Evolutionary conservation across 148 eudicot genomes (phyloP).

Genomic region (Heliamphora exappendiculata): DNA sequence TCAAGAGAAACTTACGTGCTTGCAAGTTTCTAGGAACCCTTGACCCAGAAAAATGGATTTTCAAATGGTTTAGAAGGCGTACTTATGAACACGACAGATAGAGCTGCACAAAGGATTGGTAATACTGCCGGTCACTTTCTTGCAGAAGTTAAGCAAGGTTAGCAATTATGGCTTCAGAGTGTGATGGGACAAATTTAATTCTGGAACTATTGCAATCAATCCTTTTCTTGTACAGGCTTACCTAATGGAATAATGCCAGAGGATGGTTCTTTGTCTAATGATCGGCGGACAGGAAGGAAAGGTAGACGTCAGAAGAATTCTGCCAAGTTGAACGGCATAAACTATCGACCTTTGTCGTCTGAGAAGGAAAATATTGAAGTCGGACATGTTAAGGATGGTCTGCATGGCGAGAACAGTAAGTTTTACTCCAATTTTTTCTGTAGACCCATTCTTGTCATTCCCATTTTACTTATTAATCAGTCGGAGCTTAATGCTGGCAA

Average conservation of each 20-base stretch:
- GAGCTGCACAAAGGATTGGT: conserved; percentile 14
- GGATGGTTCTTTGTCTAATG: conserved; percentile 35
- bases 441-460: not conserved
- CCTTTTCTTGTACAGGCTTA: conserved; percentile 35
- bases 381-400: conserved; percentile 31
- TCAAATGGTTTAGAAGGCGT: conserved; percentile 25
- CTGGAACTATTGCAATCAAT: not conserved
- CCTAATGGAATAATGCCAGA: conserved; percentile 30
- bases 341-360: conserved; percentile 27
- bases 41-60: conserved; percentile 29
- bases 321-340: conserved; percentile 36
- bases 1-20: not conserved
- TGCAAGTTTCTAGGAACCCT: conserved; percentile 30
- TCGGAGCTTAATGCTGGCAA: not conserved
- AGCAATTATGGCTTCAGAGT: conserved; percentile 5
- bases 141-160: conserved; percentile 21
- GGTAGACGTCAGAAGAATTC: conserved; percentile 53
- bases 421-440: not conserved
- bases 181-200: conserved; percentile 2
- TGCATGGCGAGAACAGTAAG: conserved; percentile 28
- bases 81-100: conserved; percentile 21
- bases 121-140: conserved; percentile 11
- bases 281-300: conserved; percentile 50
- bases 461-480: not conserved
- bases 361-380: conserved; percentile 39